Percentiles rank a stretch among this genome's conserved stretches.
Evolutionary conservation across 2,329 filamentous ascomycete genomes (phyloP).

Genomic region (Taxawa tesnikishii): DNA sequence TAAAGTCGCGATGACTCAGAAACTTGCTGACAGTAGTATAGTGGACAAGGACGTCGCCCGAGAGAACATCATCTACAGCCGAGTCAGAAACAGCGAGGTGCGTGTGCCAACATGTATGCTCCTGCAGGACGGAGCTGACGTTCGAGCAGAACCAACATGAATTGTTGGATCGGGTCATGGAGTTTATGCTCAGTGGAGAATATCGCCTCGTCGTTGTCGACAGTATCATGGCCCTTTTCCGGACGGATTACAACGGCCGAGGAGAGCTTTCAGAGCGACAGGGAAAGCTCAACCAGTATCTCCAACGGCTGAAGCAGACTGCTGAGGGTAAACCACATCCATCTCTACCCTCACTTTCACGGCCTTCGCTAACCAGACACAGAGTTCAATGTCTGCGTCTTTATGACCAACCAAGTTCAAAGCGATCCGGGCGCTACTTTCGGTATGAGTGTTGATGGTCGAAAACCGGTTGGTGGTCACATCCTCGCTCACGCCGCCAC

Average conservation of each 20-base stretch:
- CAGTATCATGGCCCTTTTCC: constrained; percentile 58
- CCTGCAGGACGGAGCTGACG: no score
- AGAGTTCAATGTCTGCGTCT: constrained; percentile 24
- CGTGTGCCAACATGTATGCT: neutral
- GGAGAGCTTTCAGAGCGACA: constrained; percentile 57
- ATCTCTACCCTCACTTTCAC: no score
- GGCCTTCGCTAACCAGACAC: neutral
- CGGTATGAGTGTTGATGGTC: constrained; percentile 46
- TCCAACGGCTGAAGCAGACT: constrained; percentile 51
- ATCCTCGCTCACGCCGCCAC: constrained; percentile 58
- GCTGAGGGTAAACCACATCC: constrained; percentile 56
- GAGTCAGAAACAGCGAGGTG: constrained; percentile 51
- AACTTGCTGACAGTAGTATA: constrained; percentile 8
- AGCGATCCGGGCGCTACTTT: constrained; percentile 57
- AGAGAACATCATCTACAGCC: constrained; percentile 56
- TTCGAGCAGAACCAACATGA: constrained; percentile 45
- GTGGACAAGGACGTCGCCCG: constrained; percentile 46
- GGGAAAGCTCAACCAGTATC: constrained; percentile 54
- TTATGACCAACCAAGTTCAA: constrained; percentile 62
- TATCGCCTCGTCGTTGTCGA: constrained; percentile 57
- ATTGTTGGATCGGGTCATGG: constrained; percentile 47
- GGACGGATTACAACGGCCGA: constrained; percentile 54
- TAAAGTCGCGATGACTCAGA: neutral
- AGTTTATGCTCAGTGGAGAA: constrained; percentile 49
- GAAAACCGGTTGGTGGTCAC: constrained; percentile 56